Percentiles rank a stretch among this genome's conserved stretches.
These are phyloP conservation scores for Aspergillus panamensis DNA, from an alignment of 495 filamentous ascomycete genomes.

Conservation along the genomic window DNA sequence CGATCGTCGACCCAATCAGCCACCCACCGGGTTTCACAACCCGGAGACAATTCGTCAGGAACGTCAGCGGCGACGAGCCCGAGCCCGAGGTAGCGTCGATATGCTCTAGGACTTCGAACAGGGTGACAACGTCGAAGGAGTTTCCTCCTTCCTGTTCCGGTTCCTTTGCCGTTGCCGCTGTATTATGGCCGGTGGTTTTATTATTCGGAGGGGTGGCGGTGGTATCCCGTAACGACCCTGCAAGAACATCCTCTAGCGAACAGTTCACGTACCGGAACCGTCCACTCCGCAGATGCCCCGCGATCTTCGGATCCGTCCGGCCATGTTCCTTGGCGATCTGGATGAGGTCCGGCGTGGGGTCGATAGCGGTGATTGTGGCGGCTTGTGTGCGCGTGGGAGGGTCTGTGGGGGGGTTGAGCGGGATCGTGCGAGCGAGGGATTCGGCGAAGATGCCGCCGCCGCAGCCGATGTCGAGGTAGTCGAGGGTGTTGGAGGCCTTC, in stretches of 20 bases:
- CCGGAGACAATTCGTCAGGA: conserved; percentile 63
- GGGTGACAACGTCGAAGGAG: conserved; percentile 67
- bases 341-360: conserved; percentile 77
- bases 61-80: conserved; percentile 56
- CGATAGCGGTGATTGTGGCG: conserved; percentile 71
- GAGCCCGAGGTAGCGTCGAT: conserved; percentile 45
- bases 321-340: conserved; percentile 73
- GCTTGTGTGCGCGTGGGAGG: conserved; percentile 55
- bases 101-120: conserved; percentile 96
- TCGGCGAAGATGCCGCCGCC: conserved; percentile 97
- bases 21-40: conserved; percentile 87
- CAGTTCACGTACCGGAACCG: conserved; percentile 68
- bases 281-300: conserved; percentile 42
- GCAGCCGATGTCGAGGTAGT: conserved; percentile 91
- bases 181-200: conserved; percentile 1
- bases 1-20: conserved; percentile 87
- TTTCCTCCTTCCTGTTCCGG: neutral
- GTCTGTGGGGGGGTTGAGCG: conserved; percentile 43
- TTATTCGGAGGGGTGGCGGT: neutral
- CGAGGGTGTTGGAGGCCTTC: conserved; percentile 36
- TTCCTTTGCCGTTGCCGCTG: conserved; percentile 1
- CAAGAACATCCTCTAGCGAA: conserved; percentile 64
- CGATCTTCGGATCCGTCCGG: conserved; percentile 57
- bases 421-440: conserved; percentile 70
- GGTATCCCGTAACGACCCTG: conserved; percentile 22